Evolutionary conservation across 306 rosid genomes (phyloP).

Genomic region (Trifolium subterraneum): DNA sequence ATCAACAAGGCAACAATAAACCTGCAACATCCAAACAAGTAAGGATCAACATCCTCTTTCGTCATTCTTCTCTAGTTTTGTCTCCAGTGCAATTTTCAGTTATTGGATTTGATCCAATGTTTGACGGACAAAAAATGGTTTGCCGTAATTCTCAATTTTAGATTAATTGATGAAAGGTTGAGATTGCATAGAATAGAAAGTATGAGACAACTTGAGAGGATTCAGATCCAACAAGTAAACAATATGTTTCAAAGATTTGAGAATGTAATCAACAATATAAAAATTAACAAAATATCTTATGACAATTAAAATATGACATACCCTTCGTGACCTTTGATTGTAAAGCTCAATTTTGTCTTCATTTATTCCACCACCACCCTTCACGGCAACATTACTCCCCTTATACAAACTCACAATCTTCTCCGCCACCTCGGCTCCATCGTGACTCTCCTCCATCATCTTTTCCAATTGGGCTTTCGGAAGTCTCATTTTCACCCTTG

Average conservation of each 20-base stretch:
- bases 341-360: conserved; percentile 24
- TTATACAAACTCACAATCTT: conserved; percentile 64
- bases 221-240: background rate
- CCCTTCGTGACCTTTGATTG: conserved; percentile 48
- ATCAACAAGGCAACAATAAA: too few relatives aligned
- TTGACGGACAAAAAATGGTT: too few relatives aligned
- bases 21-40: background rate
- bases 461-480: conserved; percentile 68
- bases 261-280: conserved; percentile 17
- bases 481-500: conserved; percentile 64
- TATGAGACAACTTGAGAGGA: too few relatives aligned
- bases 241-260: background rate
- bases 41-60: too few relatives aligned
- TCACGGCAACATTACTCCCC: conserved; percentile 35
- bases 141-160: too few relatives aligned
- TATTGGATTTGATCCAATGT: too few relatives aligned
- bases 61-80: too few relatives aligned
- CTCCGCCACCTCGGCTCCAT: conserved; percentile 61
- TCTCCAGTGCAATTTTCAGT: too few relatives aligned
- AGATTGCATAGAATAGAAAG: too few relatives aligned
- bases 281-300: background rate
- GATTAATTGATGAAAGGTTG: too few relatives aligned
- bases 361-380: conserved; percentile 18
- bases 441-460: conserved; percentile 67
- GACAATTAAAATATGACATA: conserved; percentile 30